Percentiles rank a stretch among this genome's conserved stretches.
phyloP scores from a whole-genome alignment of 192 early-diverging fungal genomes.

The Coemansia sp. region DNA sequence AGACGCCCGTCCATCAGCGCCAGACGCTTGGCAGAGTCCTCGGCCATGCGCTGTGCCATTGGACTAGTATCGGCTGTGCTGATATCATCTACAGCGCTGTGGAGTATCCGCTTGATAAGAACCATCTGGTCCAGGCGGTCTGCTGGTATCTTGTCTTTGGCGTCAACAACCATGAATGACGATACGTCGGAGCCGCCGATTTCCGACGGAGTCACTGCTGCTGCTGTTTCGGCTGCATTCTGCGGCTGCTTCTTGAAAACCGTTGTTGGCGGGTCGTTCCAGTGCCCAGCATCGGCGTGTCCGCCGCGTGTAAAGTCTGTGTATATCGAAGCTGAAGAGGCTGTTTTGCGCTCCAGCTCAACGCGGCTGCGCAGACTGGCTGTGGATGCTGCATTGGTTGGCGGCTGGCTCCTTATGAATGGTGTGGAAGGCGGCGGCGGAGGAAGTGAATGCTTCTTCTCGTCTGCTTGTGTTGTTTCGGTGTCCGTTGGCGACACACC shows the following conservation, averaged over 20 bases:
- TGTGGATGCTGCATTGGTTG: conserved; percentile 19
- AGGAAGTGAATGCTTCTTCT: conserved; percentile 8
- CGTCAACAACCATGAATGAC: conserved; percentile 36
- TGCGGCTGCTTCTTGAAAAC: conserved; percentile 35
- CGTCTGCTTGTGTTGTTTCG: background rate
- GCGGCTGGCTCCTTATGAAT: conserved; percentile 1
- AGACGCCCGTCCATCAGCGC: conserved; percentile 27
- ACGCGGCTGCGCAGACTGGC: conserved; percentile 31
- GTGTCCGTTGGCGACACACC: background rate
- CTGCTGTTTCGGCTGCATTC: background rate
- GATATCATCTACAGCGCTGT: conserved; percentile 8
- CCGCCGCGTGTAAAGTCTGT: conserved; percentile 44
- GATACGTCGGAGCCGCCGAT: conserved; percentile 12
- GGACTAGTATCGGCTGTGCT: background rate
- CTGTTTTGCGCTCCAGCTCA: conserved; percentile 21
- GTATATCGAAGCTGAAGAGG: conserved; percentile 37
- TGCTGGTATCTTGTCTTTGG: conserved; percentile 5
- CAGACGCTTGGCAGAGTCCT: conserved; percentile 36
- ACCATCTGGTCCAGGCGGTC: conserved; percentile 8
- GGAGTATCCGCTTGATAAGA: conserved; percentile 2
- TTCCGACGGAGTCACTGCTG: conserved; percentile 8
- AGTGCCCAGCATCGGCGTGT: conserved; percentile 52
- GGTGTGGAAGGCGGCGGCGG: conserved; percentile 16
- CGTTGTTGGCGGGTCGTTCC: conserved; percentile 55
- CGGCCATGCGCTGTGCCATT: conserved; percentile 27